Conservation (phyloP, 495 filamentous ascomycete genomes). For the Podospora australis region DNA sequence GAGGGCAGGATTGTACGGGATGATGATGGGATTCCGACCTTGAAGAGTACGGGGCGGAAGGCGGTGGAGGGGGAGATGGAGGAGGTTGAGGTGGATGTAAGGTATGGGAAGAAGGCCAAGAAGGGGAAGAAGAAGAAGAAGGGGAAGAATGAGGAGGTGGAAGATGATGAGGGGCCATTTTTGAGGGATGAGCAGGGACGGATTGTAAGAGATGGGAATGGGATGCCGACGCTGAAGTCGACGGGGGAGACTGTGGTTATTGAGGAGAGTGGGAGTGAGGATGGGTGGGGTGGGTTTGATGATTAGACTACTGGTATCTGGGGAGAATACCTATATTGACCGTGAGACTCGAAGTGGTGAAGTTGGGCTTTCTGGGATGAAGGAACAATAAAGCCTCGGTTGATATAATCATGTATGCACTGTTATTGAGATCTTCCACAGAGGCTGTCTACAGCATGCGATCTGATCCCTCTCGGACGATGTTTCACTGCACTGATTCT, state of each 20-base stretch:
- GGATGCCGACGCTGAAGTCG: slow-evolving; percentile 33
- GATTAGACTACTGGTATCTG: no score
- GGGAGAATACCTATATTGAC: no score
- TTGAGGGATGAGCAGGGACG: slow-evolving; percentile 22
- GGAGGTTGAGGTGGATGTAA: slow-evolving; percentile 21
- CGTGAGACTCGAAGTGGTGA: no score
- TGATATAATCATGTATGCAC: no score
- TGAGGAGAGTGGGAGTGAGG: slow-evolving; percentile 20
- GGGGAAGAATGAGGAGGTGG: slow-evolving; percentile 6
- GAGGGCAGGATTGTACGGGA: slow-evolving; percentile 33
- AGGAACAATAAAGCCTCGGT: no score
- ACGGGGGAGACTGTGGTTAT: slow-evolving; percentile 23
- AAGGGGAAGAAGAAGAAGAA: slow-evolving; percentile 21
- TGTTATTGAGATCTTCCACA: no score
- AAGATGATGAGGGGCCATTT: slow-evolving; percentile 23
- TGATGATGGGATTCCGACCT: slow-evolving; percentile 31
- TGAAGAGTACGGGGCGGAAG: slow-evolving; percentile 27
- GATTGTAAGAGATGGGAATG: slow-evolving; percentile 29
- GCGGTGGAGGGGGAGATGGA: slow-evolving; percentile 18
- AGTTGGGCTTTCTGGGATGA: no score
- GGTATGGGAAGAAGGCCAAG: slow-evolving; percentile 12
- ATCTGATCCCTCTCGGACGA: no score
- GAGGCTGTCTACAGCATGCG: no score
- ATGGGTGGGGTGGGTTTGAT: slow-evolving; percentile 45
- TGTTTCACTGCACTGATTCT: no score